phyloP scores from a whole-genome alignment of 1,139 yeast genomes.

The Candida pseudocylindracea region DNA sequence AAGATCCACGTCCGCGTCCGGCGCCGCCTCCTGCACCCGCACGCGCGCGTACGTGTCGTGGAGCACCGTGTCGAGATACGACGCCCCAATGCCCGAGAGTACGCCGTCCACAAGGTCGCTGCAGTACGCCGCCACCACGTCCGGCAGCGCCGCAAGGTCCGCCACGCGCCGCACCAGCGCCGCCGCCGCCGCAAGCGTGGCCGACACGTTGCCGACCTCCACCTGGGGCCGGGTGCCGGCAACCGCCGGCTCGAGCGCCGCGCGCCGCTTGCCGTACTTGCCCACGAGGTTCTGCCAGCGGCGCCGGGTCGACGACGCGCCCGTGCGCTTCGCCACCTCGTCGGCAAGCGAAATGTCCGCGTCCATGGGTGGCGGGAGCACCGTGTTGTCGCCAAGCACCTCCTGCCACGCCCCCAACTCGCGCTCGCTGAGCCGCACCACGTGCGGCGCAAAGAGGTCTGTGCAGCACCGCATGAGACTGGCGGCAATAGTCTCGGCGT shows the following conservation, averaged over 20 bases:
- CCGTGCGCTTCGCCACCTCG: slow-evolving; percentile 9
- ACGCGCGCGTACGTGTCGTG: slow-evolving; percentile 30
- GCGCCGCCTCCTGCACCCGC: slow-evolving; percentile 7
- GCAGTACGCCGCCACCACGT: slow-evolving; percentile 39
- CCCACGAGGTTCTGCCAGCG: slow-evolving; percentile 7
- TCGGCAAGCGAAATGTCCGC: slow-evolving; percentile 24
- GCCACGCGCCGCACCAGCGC: slow-evolving; percentile 66
- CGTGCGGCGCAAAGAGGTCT: slow-evolving; percentile 28
- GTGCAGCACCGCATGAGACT: slow-evolving; percentile 52
- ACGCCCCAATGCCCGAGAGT: slow-evolving; percentile 46
- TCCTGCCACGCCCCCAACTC: slow-evolving; percentile 60
- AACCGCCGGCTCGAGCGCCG: background rate
- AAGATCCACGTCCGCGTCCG: slow-evolving; percentile 11
- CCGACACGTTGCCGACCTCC: slow-evolving; percentile 12
- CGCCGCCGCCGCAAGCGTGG: slow-evolving; percentile 43
- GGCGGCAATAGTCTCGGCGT: slow-evolving; percentile 19
- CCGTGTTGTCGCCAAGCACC: slow-evolving; percentile 40
- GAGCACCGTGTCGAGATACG: slow-evolving; percentile 53
- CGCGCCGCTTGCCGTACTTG: slow-evolving; percentile 13
- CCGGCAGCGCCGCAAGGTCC: slow-evolving; percentile 53
- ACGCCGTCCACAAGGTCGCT: slow-evolving; percentile 46
- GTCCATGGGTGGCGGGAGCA: slow-evolving; percentile 23
- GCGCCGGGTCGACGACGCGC: background rate
- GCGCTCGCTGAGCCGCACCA: slow-evolving; percentile 44
- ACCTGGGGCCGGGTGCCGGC: background rate